Percentiles rank a stretch among this genome's conserved stretches.
Evolutionary conservation across 176 grass and related monocot genomes (phyloP).

Genomic region (Zea mays): Zm-B73-REFERENCE-NAM-5.0 NC_050103.1:177259501-177260000

Average conservation of each 20-base stretch:
- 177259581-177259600: background rate
- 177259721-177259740: conserved; percentile 81
- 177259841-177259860: conserved; percentile 95
- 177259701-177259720: conserved; percentile 79
- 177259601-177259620: conserved; percentile 35
- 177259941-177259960: conserved; percentile 64
- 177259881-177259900: background rate
- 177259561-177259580: conserved; percentile 6
- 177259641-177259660: conserved; percentile 39
- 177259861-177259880: conserved; percentile 28
- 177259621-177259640: conserved; percentile 42
- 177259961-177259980: conserved; percentile 59
- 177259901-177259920: background rate
- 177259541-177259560: background rate
- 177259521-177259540: no score
- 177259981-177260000: conserved; percentile 67
- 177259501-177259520: no score
- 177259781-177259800: conserved; percentile 71
- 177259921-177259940: background rate
- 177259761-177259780: conserved; percentile 85
- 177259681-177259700: conserved; percentile 44
- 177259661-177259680: conserved; percentile 48
- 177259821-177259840: conserved; percentile 78
- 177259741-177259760: conserved; percentile 95
- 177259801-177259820: conserved; percentile 66